Base-by-base conservation (phyloP, 805 yeast genomes). In the Candida berthetii region DNA sequence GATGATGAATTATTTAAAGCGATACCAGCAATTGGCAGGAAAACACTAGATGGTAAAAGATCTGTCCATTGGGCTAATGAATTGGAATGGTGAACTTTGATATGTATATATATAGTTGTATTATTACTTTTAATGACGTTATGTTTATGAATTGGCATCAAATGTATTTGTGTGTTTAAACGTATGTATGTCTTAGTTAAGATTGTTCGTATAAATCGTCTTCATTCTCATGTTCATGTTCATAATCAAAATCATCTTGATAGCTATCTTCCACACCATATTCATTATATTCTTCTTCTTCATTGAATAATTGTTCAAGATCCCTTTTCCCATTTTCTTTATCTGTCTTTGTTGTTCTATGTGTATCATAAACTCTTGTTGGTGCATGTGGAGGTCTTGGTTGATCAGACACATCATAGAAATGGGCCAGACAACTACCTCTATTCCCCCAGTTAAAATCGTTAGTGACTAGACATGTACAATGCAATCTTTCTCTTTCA, bases 401-500 rank as follows among this genome's bases (percentile, higher is more conserved):
- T 7, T 19, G 37, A 17, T 42, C 44, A 19, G 42, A 44, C 1
- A 54, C 43, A 16, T 50, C 54, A 15, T 44, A 45, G 46, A 47
- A 55, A 25, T 49, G 47, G 4, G 53, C 38, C 7, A 54, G 31
- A 41, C 60, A 55, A 35, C 57, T 52, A 39, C 54, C 60, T 9
- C 35, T 19, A 16, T 44, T 31, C 1, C 57, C 57, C 52, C 60
- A 54, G 35, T 54, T 55, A 43, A 45, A 55, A 24, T 55, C 60
- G 7, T 24, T 32, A 1, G 47, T 47, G 6, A 74, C 66, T 42
- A 68, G 58, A 58, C 85, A 79, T 27, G 66, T 66, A 61, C 85
- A 79, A 46, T 64, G 68, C 48, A 74, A 66, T 24, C 63, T 65
- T 18, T 62, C 49, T 53, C 81, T 61, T 34, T 61, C 54, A 34